Evolutionary conservation across 2,329 filamentous ascomycete genomes (phyloP).

Genomic region (Grosmannia serpens): DNA sequence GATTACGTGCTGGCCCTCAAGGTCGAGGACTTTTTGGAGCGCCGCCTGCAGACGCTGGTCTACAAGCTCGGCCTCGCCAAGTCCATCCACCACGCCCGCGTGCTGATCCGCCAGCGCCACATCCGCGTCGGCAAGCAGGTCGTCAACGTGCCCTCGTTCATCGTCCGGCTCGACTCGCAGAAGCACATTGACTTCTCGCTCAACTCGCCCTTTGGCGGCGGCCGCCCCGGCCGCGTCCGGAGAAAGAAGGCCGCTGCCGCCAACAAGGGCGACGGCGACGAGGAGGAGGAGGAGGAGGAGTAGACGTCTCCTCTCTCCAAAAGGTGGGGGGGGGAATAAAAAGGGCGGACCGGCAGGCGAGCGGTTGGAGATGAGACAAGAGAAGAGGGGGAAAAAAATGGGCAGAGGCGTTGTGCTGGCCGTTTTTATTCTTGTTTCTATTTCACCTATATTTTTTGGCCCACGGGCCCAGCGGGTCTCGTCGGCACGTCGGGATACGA

Average conservation of each 20-base stretch:
- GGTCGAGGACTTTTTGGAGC: constrained; percentile 99
- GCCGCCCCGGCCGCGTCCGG: constrained; percentile 91
- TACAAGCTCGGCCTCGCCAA: constrained; percentile 99
- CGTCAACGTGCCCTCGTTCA: constrained; percentile 98
- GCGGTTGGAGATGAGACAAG: background rate
- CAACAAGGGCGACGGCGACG: constrained; percentile 69
- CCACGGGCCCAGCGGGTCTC: background rate
- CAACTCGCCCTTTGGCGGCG: constrained; percentile 94
- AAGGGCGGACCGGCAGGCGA: background rate
- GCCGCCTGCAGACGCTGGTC: constrained; percentile 97
- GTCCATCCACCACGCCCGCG: constrained; percentile 99
- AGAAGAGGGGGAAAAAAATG: background rate
- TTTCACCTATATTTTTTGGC: background rate
- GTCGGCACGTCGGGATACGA: background rate
- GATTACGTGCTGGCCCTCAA: constrained; percentile 99
- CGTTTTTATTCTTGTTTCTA: background rate
- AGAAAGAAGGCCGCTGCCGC: constrained; percentile 99
- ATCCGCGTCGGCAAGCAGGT: constrained; percentile 99
- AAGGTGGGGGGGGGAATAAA: too few relatives aligned
- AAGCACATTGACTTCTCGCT: constrained; percentile 99
- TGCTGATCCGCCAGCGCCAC: constrained; percentile 98
- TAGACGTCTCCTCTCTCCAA: background rate
- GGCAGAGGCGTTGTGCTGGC: background rate
- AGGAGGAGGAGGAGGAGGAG: constrained; percentile 57
- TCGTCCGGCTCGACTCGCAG: constrained; percentile 99